Evolutionary conservation across 2,329 filamentous ascomycete species (phyloP).

Genomic region (Tolypocladium album): DNA sequence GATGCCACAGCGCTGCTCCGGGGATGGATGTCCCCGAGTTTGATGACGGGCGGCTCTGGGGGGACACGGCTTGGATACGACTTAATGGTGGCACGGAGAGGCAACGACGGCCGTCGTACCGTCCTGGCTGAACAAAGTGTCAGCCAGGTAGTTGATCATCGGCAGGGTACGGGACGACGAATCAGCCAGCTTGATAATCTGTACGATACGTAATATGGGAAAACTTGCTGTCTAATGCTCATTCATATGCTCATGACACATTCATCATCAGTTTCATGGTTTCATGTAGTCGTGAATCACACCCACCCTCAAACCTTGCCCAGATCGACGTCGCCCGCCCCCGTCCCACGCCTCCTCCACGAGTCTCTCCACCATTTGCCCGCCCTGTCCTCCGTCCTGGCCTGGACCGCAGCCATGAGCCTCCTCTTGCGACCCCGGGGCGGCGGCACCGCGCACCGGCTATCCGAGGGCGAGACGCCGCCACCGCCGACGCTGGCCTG

Average conservation of each 20-base stretch:
- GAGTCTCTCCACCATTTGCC: neutral
- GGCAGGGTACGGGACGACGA: neutral
- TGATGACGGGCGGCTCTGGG: neutral
- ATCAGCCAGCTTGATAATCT: neutral
- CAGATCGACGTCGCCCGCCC: conserved; percentile 1
- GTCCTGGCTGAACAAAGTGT: neutral
- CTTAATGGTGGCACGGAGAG: neutral
- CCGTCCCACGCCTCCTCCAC: neutral
- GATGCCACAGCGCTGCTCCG: neutral
- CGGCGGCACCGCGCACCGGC: neutral
- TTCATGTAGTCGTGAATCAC: neutral
- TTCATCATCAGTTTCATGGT: neutral
- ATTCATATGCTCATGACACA: neutral
- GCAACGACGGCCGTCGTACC: neutral
- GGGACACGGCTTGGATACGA: neutral
- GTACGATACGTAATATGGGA: neutral
- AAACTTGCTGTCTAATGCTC: neutral
- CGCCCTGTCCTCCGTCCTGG: neutral
- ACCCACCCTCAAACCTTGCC: conserved; percentile 1
- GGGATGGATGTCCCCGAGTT: neutral
- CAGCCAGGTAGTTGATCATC: neutral
- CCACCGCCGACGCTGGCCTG: neutral
- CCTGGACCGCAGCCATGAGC: conserved; percentile 4
- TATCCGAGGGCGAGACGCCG: neutral
- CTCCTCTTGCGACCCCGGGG: conserved; percentile 8